phyloP scores from a whole-genome alignment of 78 protist species.

The Emiliania huxleyi region DNA sequence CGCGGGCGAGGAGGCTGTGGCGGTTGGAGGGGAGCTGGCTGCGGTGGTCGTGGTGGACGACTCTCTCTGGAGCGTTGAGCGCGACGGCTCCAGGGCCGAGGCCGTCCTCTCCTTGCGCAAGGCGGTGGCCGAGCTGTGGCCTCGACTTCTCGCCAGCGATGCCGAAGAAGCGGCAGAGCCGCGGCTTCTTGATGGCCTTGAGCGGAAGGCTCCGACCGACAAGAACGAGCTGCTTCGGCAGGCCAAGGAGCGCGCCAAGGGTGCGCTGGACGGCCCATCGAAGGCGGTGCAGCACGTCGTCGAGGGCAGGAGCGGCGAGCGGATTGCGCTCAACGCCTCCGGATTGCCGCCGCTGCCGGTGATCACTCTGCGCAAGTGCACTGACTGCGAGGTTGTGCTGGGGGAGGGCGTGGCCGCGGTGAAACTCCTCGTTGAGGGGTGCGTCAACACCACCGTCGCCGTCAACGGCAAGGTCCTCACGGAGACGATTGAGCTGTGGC shows the following conservation, averaged over 20 bases:
- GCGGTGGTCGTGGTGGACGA: not conserved
- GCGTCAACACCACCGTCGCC: not conserved
- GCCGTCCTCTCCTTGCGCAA: not conserved
- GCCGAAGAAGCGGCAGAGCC: not conserved
- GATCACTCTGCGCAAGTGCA: not conserved
- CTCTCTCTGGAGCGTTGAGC: not conserved
- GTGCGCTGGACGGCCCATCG: not conserved
- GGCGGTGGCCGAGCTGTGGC: not conserved
- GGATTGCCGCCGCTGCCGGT: not conserved
- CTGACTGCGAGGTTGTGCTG: not conserved
- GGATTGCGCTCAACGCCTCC: not conserved
- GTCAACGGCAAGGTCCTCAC: not conserved
- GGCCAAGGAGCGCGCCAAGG: not conserved
- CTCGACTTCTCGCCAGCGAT: not conserved
- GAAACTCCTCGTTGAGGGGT: not conserved
- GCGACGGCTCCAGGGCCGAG: not conserved
- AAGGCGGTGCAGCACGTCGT: not conserved
- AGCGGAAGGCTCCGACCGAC: not conserved
- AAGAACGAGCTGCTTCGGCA: not conserved
- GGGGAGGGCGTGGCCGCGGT: not conserved
- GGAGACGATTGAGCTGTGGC: constrained; percentile 3
- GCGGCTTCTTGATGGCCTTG: not conserved
- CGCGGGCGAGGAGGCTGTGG: not conserved
- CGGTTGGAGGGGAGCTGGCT: not conserved
- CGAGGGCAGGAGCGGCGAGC: not conserved